Conservation (phyloP, 2,329 filamentous ascomycete genomes). For the Fusarium lateritium region DNA sequence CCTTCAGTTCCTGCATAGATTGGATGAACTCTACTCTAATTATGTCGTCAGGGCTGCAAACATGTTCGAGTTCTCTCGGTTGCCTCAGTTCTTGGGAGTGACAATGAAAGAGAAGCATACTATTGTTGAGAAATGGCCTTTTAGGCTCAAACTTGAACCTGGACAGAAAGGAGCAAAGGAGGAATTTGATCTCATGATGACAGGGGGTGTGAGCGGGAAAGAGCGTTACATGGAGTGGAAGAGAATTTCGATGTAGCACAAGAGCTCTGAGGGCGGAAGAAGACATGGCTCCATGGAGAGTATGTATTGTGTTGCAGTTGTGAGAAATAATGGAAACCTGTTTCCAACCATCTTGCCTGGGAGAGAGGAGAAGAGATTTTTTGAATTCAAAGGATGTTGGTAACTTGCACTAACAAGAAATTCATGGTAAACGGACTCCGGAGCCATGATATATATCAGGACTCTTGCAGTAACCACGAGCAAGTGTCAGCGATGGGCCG, state of each 20-base stretch:
- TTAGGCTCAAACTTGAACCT: slow-evolving; percentile 5
- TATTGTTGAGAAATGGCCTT: slow-evolving; percentile 26
- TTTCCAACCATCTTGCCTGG: too few relatives aligned
- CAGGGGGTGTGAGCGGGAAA: not conserved
- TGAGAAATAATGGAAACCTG: too few relatives aligned
- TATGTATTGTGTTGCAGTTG: too few relatives aligned
- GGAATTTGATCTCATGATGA: slow-evolving; percentile 8
- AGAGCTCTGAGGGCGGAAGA: not conserved
- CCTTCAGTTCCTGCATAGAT: not conserved
- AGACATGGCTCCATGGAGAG: too few relatives aligned
- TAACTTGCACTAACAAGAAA: too few relatives aligned
- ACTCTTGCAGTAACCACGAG: too few relatives aligned
- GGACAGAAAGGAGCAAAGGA: not conserved
- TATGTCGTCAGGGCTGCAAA: not conserved
- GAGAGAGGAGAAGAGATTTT: too few relatives aligned
- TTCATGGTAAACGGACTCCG: too few relatives aligned
- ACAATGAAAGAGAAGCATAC: slow-evolving; percentile 17
- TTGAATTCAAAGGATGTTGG: too few relatives aligned
- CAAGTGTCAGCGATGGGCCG: too few relatives aligned
- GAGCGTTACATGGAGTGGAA: slow-evolving; percentile 26
- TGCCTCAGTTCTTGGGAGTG: not conserved
- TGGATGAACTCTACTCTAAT: not conserved
- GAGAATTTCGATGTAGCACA: not conserved
- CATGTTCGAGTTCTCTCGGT: not conserved
- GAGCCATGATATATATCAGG: too few relatives aligned